Base-by-base conservation (phyloP, 345 rosid genomes). In the Noccaea bulbosa region DNA sequence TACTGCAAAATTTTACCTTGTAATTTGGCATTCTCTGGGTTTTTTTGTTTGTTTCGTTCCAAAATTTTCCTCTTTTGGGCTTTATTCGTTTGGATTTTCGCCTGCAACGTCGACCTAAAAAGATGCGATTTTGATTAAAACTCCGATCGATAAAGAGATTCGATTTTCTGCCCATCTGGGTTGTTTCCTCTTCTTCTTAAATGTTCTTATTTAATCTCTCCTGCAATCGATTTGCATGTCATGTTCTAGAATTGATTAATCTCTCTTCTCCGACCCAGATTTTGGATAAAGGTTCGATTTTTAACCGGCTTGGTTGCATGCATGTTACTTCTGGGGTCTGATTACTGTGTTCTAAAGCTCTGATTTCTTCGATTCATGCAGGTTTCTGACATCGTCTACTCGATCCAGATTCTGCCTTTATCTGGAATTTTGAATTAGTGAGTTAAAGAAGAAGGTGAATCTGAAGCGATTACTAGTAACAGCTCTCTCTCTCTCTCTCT, bases 141-240 rank as follows among this genome's bases (percentile, higher is more conserved):
- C 56, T 14, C 55, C 17, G 12, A 65, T 72, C 57, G 53, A 8
- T 35, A 20, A 20, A 33, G n/a, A 49, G 66, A 57, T 59, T 57
- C 52, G 66, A 34, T 7, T 59, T 4, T 67, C 52, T 44, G 14
- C 4, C 32, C 1, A 15, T 38, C 71, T 56, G n/a, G 24, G 45
- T 65, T 61, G n/a, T 7, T 27, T 27, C 30, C 10, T 8, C 11
- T 34, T 62, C 69, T 6, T 48, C 58, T n/a, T n/a, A n/a, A n/a
- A n/a, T n/a, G 27, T 46, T 68, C 46, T 30, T 70, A 0, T 61
- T 0, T 50, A n/a, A 10, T 61, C 17, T 62, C 48, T 35, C 65
- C 57, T 64, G 32, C 20, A 17, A 57, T 49, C 41, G 47, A 41
- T 74, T 15, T 67, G 73, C 78, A 67, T 74, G 73, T 67, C 33